Evolutionary conservation across 352 stramenopile genomes (phyloP).

Genomic region (Phytophthora hibernalis): DNA sequence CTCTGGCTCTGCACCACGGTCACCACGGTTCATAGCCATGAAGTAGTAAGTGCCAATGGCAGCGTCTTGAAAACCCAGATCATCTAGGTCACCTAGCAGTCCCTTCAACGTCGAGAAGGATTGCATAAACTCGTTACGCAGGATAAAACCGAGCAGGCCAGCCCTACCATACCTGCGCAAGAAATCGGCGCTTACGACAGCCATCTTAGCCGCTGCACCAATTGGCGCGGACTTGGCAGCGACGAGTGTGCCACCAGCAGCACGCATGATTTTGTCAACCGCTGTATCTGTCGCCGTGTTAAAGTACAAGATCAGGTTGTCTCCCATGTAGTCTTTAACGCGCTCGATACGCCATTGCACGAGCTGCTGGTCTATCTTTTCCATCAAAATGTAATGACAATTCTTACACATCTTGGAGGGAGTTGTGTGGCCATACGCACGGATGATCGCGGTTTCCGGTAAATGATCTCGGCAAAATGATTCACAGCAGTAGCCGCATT

Average conservation of each 20-base stretch:
- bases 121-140: slow-evolving; percentile 91
- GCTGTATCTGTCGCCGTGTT: slow-evolving; percentile 83
- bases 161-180: slow-evolving; percentile 85
- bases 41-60: slow-evolving; percentile 90
- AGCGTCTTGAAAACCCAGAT: slow-evolving; percentile 86
- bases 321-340: slow-evolving; percentile 76
- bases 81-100: slow-evolving; percentile 79
- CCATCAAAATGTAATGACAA: slow-evolving; percentile 71
- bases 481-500: slow-evolving; percentile 84
- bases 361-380: slow-evolving; percentile 83
- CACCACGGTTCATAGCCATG: slow-evolving; percentile 89
- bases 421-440: slow-evolving; percentile 68
- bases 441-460: slow-evolving; percentile 60
- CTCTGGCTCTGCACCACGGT: slow-evolving; percentile 75
- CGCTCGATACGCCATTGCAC: slow-evolving; percentile 83
- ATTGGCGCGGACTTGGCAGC: slow-evolving; percentile 84
- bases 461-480: slow-evolving; percentile 83
- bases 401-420: slow-evolving; percentile 74
- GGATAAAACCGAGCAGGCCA: slow-evolving; percentile 82
- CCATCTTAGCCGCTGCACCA: slow-evolving; percentile 82
- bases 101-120: slow-evolving; percentile 87
- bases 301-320: slow-evolving; percentile 78
- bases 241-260: slow-evolving; percentile 77
- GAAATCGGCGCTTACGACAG: slow-evolving; percentile 87
- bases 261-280: slow-evolving; percentile 86